phyloP scores from a whole-genome alignment of 2,329 filamentous ascomycete genomes.

The Aspergillus fischeri region DNA sequence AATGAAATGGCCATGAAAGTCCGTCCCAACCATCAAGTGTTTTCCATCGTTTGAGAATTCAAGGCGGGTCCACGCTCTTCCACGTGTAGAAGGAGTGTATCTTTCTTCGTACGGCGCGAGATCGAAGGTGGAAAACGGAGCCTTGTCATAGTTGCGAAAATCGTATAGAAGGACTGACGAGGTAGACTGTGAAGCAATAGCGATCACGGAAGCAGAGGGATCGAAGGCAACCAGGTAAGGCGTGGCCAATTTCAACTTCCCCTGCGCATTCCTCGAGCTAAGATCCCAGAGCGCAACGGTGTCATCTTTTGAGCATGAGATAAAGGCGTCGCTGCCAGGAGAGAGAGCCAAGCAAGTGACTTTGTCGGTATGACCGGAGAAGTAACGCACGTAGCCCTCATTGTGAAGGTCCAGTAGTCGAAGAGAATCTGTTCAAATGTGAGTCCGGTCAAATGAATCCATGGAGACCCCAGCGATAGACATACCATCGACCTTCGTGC shows the following conservation, averaged over 20 bases:
- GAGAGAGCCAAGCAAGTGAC: conserved; percentile 83
- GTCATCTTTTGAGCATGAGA: conserved; percentile 87
- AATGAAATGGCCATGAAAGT: conserved; percentile 78
- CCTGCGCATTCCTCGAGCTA: conserved; percentile 72
- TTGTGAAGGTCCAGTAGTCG: conserved; percentile 85
- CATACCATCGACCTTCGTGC: conserved; percentile 85
- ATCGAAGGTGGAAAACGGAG: conserved; percentile 83
- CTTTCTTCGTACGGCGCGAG: conserved; percentile 57
- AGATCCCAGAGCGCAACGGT: conserved; percentile 90
- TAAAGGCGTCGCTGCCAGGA: conserved; percentile 82
- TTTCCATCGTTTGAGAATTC: conserved; percentile 98
- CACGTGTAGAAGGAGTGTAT: conserved; percentile 47
- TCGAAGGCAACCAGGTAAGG: conserved; percentile 87
- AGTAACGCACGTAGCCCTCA: conserved; percentile 95
- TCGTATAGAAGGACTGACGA: conserved; percentile 87
- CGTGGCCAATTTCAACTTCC: conserved; percentile 72
- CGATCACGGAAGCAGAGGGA: conserved; percentile 86
- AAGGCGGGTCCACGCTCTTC: conserved; percentile 72
- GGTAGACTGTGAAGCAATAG: conserved; percentile 75
- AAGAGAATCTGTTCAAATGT: conserved; percentile 56
- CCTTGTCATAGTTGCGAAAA: conserved; percentile 86
- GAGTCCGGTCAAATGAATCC: not conserved
- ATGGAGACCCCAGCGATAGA: not conserved
- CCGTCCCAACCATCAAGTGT: conserved; percentile 76
- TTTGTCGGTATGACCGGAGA: conserved; percentile 78